Evolutionary conservation across 2,329 filamentous ascomycete genomes (phyloP).

Genomic region (Fusarium transvaalense): DNA sequence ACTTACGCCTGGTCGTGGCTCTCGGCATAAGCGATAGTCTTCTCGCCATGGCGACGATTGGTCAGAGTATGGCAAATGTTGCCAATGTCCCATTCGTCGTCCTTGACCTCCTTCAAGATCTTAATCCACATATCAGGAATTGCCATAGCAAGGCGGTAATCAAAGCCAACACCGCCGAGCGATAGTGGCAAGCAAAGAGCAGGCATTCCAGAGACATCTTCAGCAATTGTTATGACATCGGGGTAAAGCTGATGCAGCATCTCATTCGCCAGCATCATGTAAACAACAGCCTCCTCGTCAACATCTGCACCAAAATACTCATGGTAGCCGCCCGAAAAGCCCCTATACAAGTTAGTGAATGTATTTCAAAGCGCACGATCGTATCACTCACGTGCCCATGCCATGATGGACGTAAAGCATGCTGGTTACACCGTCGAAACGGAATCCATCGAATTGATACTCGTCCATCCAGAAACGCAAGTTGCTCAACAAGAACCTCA

Average conservation of each 20-base stretch:
- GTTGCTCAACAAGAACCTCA: slow-evolving; percentile 96
- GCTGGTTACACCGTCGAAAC: slow-evolving; percentile 97
- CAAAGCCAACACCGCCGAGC: slow-evolving; percentile 93
- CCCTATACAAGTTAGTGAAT: slow-evolving; percentile 62
- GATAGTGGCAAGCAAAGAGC: slow-evolving; percentile 89
- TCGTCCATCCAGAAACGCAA: slow-evolving; percentile 99
- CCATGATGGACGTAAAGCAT: slow-evolving; percentile 98
- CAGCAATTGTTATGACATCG: slow-evolving; percentile 88
- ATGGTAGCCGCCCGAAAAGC: slow-evolving; percentile 97
- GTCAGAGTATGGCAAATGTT: slow-evolving; percentile 88
- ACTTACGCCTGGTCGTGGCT: slow-evolving; percentile 97
- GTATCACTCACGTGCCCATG: slow-evolving; percentile 84
- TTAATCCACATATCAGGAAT: slow-evolving; percentile 99
- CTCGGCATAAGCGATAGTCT: slow-evolving; percentile 97
- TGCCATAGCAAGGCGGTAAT: slow-evolving; percentile 97
- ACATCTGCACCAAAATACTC: slow-evolving; percentile 94
- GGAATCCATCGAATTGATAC: slow-evolving; percentile 95
- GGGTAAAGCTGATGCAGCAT: slow-evolving; percentile 94
- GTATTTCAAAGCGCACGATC: not conserved
- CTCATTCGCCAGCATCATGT: slow-evolving; percentile 96
- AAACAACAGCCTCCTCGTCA: slow-evolving; percentile 93
- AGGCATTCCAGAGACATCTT: slow-evolving; percentile 98
- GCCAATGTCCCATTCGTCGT: slow-evolving; percentile 91
- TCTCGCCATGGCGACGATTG: slow-evolving; percentile 94
- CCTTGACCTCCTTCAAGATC: slow-evolving; percentile 91